phyloP scores from a whole-genome alignment of 2,329 filamentous ascomycete species.

The Ramichloridium luteum region DNA sequence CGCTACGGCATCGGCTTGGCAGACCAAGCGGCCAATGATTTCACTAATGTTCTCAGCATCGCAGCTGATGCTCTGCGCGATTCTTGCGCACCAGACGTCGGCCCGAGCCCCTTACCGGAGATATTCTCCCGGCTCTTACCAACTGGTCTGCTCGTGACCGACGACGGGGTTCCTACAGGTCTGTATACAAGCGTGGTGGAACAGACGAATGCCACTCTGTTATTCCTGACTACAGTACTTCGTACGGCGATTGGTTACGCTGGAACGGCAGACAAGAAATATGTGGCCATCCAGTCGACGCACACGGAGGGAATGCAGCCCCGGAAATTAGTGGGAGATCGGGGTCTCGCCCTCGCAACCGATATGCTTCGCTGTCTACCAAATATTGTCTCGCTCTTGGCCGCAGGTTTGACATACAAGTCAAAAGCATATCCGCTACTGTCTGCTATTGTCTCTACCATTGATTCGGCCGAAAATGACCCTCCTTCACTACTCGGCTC shows the following conservation, averaged over 20 bases:
- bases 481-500: constrained; percentile 91
- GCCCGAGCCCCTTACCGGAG: constrained; percentile 9
- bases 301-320: not conserved
- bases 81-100: constrained; percentile 41
- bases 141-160: constrained; percentile 11
- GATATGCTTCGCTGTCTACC: constrained; percentile 15
- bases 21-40: constrained; percentile 31
- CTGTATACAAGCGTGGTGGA: constrained; percentile 10
- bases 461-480: constrained; percentile 41
- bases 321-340: constrained; percentile 4
- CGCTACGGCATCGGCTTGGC: constrained; percentile 63
- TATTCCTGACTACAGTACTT: constrained; percentile 13
- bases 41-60: constrained; percentile 53
- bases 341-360: constrained; percentile 8
- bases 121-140: constrained; percentile 10
- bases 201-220: constrained; percentile 10
- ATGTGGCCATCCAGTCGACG: not conserved
- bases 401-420: constrained; percentile 15
- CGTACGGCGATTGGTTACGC: constrained; percentile 9
- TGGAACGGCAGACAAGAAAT: not conserved
- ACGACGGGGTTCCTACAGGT: constrained; percentile 12
- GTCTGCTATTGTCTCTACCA: constrained; percentile 13
- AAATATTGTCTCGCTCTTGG: constrained; percentile 14
- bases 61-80: constrained; percentile 66
- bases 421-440: constrained; percentile 13